Evolutionary conservation across 768 basidiomycete genomes (phyloP).

Genomic region (Serendipita sp.): DNA sequence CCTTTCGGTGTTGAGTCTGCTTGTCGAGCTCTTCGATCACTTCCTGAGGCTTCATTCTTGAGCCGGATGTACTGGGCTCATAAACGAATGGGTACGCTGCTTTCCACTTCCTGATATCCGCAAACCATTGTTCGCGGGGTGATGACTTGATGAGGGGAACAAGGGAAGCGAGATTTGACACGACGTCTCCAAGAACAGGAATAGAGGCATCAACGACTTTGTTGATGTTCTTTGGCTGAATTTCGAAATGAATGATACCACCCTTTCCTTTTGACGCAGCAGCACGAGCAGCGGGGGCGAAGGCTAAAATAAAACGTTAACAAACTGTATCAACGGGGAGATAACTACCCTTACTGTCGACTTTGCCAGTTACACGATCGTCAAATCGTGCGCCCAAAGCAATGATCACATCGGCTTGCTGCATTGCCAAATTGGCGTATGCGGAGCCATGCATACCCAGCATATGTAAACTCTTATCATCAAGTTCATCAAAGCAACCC

Average conservation of each 20-base stretch:
- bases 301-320: conserved; percentile 23
- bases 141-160: conserved; percentile 57
- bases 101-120: conserved; percentile 75
- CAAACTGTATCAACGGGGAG: not conserved
- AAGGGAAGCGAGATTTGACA: conserved; percentile 61
- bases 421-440: conserved; percentile 96
- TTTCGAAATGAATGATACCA: conserved; percentile 98
- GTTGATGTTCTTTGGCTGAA: conserved; percentile 97
- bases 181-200: conserved; percentile 87
- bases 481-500: conserved; percentile 85
- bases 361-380: conserved; percentile 89
- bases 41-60: conserved; percentile 87
- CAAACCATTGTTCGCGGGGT: conserved; percentile 67
- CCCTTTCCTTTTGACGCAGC: conserved; percentile 77
- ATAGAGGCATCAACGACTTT: conserved; percentile 93
- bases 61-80: conserved; percentile 40
- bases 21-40: conserved; percentile 83
- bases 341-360: conserved; percentile 30
- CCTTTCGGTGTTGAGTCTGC: conserved; percentile 65
- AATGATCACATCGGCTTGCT: conserved; percentile 93
- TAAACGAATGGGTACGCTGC: conserved; percentile 78
- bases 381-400: conserved; percentile 94
- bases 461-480: conserved; percentile 84
- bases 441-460: conserved; percentile 97
- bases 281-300: conserved; percentile 78